These are phyloP conservation scores for Pluteus cervinus DNA, from an alignment of 768 basidiomycete genomes.

Conservation along the genomic window DNA sequence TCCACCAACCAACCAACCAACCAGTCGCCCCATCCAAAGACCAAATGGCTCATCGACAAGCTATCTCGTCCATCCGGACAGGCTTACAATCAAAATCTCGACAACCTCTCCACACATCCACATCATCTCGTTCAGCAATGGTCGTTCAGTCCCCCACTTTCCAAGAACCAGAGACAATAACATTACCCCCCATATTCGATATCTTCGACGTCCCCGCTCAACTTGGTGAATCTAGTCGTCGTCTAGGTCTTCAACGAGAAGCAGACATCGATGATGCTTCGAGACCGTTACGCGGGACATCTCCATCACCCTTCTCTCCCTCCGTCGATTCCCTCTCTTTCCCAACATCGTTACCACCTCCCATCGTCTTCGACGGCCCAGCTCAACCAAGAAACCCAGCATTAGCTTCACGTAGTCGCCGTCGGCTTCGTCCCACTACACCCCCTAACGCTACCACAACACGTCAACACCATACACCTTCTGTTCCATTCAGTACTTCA, in stretches of 20 bases:
- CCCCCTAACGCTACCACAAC: constrained; percentile 16
- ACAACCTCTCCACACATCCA: constrained; percentile 19
- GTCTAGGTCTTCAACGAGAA: constrained; percentile 17
- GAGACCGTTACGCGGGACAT: constrained; percentile 2
- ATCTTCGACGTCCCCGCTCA: constrained; percentile 44
- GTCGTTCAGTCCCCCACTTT: constrained; percentile 13
- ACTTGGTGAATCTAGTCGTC: constrained; percentile 28
- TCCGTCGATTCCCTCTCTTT: constrained; percentile 12
- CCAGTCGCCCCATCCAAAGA: too few species aligned
- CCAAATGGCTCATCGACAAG: too few species aligned
- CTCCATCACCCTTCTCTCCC: constrained; percentile 7
- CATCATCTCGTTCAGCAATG: constrained; percentile 15
- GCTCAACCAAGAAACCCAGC: constrained; percentile 26
- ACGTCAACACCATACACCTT: constrained; percentile 11
- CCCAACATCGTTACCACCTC: constrained; percentile 33
- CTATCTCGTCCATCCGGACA: too few species aligned
- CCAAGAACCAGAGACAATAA: constrained; percentile 17
- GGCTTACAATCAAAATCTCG: too few species aligned
- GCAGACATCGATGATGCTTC: constrained; percentile 8
- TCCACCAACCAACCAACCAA: too few species aligned
- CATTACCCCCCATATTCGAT: constrained; percentile 34
- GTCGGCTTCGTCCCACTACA: constrained; percentile 10
- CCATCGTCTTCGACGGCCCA: constrained; percentile 44
- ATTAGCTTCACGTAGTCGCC: constrained; percentile 16
- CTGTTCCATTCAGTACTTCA: constrained; percentile 16